These are phyloP conservation scores for grape (Vitis vinifera) DNA, from an alignment of 164 flowering plant genomes.

Conservation along the genomic window ASM3070453v1 NC_081820.1:24332501-24333000, in stretches of 20 bases:
- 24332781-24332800: background rate
- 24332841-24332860: background rate
- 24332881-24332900: background rate
- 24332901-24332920: slow-evolving; percentile 22
- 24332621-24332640: too few relatives aligned
- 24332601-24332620: too few relatives aligned
- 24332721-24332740: slow-evolving; percentile 36
- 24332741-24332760: too few relatives aligned
- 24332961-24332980: slow-evolving; percentile 8
- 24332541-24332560: too few relatives aligned
- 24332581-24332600: too few relatives aligned
- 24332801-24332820: too few relatives aligned
- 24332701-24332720: slow-evolving; percentile 99
- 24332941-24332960: background rate
- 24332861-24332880: too few relatives aligned
- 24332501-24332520: too few relatives aligned
- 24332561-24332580: too few relatives aligned
- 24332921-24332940: background rate
- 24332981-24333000: background rate
- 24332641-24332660: slow-evolving; percentile 57
- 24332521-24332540: too few relatives aligned
- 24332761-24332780: too few relatives aligned
- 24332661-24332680: slow-evolving; percentile 99
- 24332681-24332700: slow-evolving; percentile 99
- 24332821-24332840: too few relatives aligned